Conservation (phyloP, 495 filamentous ascomycete species). For the Neurospora tetrasperma region DNA sequence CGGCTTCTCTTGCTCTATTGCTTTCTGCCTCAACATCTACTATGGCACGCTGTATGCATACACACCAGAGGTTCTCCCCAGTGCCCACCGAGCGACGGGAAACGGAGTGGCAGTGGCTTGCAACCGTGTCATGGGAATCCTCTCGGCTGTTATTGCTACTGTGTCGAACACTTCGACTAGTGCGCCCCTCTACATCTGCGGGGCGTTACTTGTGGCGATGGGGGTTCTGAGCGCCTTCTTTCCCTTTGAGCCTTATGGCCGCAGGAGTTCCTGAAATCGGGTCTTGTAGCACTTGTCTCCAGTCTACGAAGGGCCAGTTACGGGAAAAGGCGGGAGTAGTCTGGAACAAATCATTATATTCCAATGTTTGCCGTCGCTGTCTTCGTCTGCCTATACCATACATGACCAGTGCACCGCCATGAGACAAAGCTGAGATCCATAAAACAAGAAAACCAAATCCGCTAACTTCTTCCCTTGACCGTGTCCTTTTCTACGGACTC, state of each 20-base stretch:
- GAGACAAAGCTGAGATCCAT: background rate
- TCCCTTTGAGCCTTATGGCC: slow-evolving; percentile 63
- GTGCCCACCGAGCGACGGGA: slow-evolving; percentile 58
- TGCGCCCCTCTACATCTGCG: slow-evolving; percentile 61
- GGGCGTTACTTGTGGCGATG: slow-evolving; percentile 55
- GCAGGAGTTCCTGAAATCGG: slow-evolving; percentile 45
- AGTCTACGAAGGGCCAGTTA: background rate
- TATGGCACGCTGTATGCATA: slow-evolving; percentile 64
- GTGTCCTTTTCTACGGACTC: background rate
- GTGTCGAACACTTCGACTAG: slow-evolving; percentile 47
- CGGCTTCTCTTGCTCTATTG: slow-evolving; percentile 56
- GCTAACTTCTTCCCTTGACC: background rate
- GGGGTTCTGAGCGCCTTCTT: slow-evolving; percentile 48
- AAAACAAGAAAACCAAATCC: background rate
- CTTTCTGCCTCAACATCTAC: slow-evolving; percentile 59
- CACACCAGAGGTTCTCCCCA: slow-evolving; percentile 50
- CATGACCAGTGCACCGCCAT: background rate
- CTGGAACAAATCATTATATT: background rate
- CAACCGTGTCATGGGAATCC: slow-evolving; percentile 64
- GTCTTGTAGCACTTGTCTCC: background rate
- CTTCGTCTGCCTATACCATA: background rate
- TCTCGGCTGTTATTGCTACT: slow-evolving; percentile 55
- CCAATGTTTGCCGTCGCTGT: background rate
- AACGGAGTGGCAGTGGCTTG: slow-evolving; percentile 59
- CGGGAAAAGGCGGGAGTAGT: background rate